Evolutionary conservation across 306 rosid genomes (phyloP).

Genomic region (Erythrophleum fordii): DNA sequence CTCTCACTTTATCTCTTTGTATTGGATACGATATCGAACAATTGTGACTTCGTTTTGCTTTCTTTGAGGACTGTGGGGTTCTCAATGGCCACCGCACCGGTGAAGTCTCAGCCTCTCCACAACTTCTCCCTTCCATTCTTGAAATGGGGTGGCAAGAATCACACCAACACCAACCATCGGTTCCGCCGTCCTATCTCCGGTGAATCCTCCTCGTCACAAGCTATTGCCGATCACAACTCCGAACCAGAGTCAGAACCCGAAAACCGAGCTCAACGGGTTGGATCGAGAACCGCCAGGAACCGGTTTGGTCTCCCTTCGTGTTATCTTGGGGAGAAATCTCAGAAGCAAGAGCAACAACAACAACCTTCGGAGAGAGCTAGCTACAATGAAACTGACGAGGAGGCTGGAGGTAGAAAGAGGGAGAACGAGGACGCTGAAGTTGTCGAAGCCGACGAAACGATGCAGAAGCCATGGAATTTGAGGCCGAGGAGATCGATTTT

Average conservation of each 20-base stretch:
- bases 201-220: constrained; percentile 41
- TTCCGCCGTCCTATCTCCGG: constrained; percentile 60
- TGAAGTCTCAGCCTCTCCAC: constrained; percentile 87
- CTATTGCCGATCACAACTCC: constrained; percentile 46
- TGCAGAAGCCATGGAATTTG: constrained; percentile 68
- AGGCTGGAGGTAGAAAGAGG: constrained; percentile 42
- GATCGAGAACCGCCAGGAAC: constrained; percentile 71
- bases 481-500: constrained; percentile 72
- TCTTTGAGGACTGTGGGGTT: background rate
- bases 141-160: constrained; percentile 86
- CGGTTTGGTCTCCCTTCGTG: constrained; percentile 55
- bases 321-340: constrained; percentile 37
- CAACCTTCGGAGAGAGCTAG: constrained; percentile 27
- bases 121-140: constrained; percentile 78
- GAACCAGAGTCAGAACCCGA: constrained; percentile 53
- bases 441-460: constrained; percentile 41
- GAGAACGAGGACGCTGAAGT: constrained; percentile 49
- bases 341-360: constrained; percentile 12
- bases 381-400: constrained; percentile 53
- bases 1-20: background rate
- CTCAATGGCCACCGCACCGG: constrained; percentile 85
- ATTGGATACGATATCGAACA: background rate
- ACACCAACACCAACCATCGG: constrained; percentile 59
- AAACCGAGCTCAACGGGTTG: constrained; percentile 47
- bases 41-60: background rate